Base-by-base conservation (phyloP, 306 rosid species). In the Delonix regia region DNA sequence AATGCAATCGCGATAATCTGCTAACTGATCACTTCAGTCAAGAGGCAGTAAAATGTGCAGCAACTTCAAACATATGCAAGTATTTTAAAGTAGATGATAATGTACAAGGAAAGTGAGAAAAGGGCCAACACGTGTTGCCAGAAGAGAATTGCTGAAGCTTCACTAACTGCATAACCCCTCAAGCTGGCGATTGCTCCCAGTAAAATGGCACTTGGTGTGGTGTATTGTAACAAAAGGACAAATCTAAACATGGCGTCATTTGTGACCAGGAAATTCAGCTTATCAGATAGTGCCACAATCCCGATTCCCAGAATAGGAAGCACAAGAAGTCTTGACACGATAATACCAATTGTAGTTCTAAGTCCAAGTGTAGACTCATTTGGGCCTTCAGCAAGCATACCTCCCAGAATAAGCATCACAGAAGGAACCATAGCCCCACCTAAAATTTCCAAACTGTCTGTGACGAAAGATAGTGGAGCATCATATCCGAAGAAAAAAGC, bases 361-460 rank as follows among this genome's bases (percentile, higher is more conserved):
- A 82, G 87, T 52, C 98, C 97, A 27, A 94, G 89, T 60, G 65
- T 84, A 28, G 98, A 92, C 16, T 87, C 94, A 55, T 80, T 92
- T 25, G 97, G 97, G 49, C 97, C 97, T 85, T 92, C 98, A 15
- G 97, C 98, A 56, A 94, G 93, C 97, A 94, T 86, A 15, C 97
- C 97, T 45, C 97, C 97, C 30, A 94, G 90, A 74, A 94, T 72
- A 62, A 94, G 98, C 98, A 94, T 90, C 77, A 92, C 97, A 41
- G 88, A 92, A 80, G 98, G 97, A 49, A 94, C 96, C 83, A 78
- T 89, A 9, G 97, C 98, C 34, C 85, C 91, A 13, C 80, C 96
- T 67, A 94, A 71, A 83, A 92, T 90, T 69, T 92, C 89, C 55
- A 92, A 85, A 78, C 94, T 92, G 78, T 87, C 94, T 7, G 89